Evolutionary conservation across 768 basidiomycete genomes (phyloP), one percentile per base, ranked within the genome.

Genomic region (Boletus insuetus): DNA sequence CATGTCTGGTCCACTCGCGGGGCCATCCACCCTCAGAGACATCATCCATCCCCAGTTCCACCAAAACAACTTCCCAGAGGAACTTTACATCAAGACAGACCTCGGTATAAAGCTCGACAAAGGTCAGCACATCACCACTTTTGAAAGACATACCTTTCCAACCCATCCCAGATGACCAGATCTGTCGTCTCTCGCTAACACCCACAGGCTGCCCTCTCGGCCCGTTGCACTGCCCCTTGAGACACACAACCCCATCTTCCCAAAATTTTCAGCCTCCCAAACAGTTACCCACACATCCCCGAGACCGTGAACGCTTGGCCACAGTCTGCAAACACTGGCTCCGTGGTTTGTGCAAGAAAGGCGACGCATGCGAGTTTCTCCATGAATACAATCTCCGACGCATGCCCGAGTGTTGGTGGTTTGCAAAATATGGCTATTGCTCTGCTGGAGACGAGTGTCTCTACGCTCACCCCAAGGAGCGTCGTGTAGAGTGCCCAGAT

Each of bases 371-470:
- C 75, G 97, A 98, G 75, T 99, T 98, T 73, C 80, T 98, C 68
- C 97, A 99, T 74, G 97, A 98, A 75, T 99, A 98, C 77, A 97
- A 98, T 70, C 81, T 99, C 48, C 77, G 97, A 55, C 87, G 92
- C 57, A 98, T 98, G 95, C 97, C 97, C 7, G 93, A 98, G 70
- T 98, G 97, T 66, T 97, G 94, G 88, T 98, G 94, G 94, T 98
- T 86, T 71, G 92, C 92, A 49, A 97, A 96, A 72, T 95, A 94
- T 65, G 97, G 97, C 16, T 98, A 94, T 72, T 98, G 97, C 71
- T 91, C 92, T 24, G 88, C 94, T 19, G 96, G 97, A 53, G 94
- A 96, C 63, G 95, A 98, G 72, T 99, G 97, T 70, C 77, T 99
- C 61, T 99, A 98, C 70, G 91, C 92, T 16, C 93, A 96, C 68